Conservation (phyloP, 257 asterid species). For the Jaltomata sinuosa region DNA sequence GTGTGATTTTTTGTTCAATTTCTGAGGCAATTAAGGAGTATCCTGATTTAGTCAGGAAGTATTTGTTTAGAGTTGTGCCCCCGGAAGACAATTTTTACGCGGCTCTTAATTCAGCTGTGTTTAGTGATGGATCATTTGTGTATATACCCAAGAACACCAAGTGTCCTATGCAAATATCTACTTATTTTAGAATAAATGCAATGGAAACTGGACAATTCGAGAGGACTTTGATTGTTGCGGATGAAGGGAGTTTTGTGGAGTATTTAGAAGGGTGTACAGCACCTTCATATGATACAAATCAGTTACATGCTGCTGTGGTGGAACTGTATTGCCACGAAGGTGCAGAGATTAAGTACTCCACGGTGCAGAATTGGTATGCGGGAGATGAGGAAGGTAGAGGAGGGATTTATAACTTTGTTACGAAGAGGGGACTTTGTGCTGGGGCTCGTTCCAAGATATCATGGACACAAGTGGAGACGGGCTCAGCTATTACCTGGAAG, state of each 20-base stretch:
- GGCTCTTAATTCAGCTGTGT: slow-evolving; percentile 82
- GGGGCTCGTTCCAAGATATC: slow-evolving; percentile 76
- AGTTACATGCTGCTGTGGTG: slow-evolving; percentile 91
- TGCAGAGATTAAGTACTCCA: slow-evolving; percentile 85
- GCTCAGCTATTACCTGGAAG: slow-evolving; percentile 97
- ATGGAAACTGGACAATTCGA: slow-evolving; percentile 98
- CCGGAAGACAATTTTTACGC: slow-evolving; percentile 83
- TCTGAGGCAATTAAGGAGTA: slow-evolving; percentile 86
- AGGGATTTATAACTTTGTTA: slow-evolving; percentile 82
- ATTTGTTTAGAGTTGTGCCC: slow-evolving; percentile 81
- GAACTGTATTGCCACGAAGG: slow-evolving; percentile 76
- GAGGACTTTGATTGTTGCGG: slow-evolving; percentile 89
- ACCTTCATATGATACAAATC: slow-evolving; percentile 86
- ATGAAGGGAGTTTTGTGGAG: slow-evolving; percentile 89
- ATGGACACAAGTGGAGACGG: slow-evolving; percentile 99
- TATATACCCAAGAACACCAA: slow-evolving; percentile 71
- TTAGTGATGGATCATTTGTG: slow-evolving; percentile 97
- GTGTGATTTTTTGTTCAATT: slow-evolving; percentile 90
- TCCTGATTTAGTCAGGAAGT: slow-evolving; percentile 68
- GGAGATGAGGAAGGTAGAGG: slow-evolving; percentile 90
- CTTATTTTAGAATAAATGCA: slow-evolving; percentile 90
- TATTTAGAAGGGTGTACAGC: slow-evolving; percentile 99
- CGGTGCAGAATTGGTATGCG: slow-evolving; percentile 98
- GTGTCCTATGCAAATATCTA: slow-evolving; percentile 96
- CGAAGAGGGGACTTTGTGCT: slow-evolving; percentile 87